A percentile compares a stretch with the other conserved stretches of the same genome.
Evolutionary conservation across 768 basidiomycete genomes (phyloP).

Genomic region (Pulveroboletus ravenelii): DNA sequence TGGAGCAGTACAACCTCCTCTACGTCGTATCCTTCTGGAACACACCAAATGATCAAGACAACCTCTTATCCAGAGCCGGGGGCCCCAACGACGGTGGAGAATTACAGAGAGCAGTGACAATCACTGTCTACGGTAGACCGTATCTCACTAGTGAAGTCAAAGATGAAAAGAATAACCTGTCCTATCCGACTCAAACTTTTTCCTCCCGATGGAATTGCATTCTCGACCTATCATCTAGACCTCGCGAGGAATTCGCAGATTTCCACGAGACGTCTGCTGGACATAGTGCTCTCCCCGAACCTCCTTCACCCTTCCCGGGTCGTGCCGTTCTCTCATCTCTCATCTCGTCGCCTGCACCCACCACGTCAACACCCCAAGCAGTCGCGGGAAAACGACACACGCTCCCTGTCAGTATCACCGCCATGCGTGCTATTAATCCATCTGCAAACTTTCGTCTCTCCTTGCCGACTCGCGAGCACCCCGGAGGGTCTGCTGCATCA

Average conservation of each 20-base stretch:
- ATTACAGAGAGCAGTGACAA: slow-evolving; percentile 72
- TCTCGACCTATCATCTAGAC: slow-evolving; percentile 60
- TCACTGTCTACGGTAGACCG: slow-evolving; percentile 74
- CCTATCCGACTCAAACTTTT: slow-evolving; percentile 70
- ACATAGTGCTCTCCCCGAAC: slow-evolving; percentile 58
- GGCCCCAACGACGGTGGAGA: slow-evolving; percentile 38
- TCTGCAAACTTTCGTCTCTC: slow-evolving; percentile 20
- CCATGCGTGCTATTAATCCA: slow-evolving; percentile 28
- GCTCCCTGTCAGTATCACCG: slow-evolving; percentile 33
- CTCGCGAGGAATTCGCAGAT: slow-evolving; percentile 18
- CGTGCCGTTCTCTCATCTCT: slow-evolving; percentile 22
- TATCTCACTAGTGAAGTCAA: slow-evolving; percentile 34
- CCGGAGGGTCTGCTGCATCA: slow-evolving; percentile 8
- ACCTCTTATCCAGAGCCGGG: slow-evolving; percentile 28
- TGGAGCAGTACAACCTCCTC: slow-evolving; percentile 83
- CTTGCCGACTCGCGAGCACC: slow-evolving; percentile 26
- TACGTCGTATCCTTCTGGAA: slow-evolving; percentile 83
- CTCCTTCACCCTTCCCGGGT: slow-evolving; percentile 74
- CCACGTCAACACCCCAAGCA: slow-evolving; percentile 25
- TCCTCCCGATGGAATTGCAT: slow-evolving; percentile 88
- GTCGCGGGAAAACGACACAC: slow-evolving; percentile 61
- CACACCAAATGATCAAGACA: slow-evolving; percentile 53
- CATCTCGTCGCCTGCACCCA: slow-evolving; percentile 24
- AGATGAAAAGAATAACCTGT: slow-evolving; percentile 12
- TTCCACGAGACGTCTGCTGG: slow-evolving; percentile 13